Conservation (phyloP, 805 yeast species). For the Nakazawaea molendinolei region DNA sequence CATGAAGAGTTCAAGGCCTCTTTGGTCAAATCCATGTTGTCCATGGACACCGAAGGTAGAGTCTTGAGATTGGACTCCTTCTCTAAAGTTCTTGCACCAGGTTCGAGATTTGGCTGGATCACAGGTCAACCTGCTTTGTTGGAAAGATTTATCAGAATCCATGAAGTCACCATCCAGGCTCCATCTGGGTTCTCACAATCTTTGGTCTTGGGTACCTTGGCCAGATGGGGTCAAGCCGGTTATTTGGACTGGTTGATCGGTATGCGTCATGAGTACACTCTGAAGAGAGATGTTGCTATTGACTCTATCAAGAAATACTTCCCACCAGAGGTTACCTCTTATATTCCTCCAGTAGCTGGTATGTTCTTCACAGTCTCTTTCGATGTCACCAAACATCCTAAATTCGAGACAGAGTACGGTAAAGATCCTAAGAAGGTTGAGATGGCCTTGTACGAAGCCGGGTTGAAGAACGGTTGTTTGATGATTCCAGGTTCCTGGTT, state of each 20-base stretch:
- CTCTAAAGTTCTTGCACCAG: constrained; percentile 91
- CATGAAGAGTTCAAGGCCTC: constrained; percentile 64
- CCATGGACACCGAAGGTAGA: constrained; percentile 80
- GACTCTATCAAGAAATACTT: constrained; percentile 61
- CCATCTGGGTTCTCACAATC: constrained; percentile 80
- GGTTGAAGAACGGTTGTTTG: constrained; percentile 53
- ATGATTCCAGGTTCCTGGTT: constrained; percentile 87
- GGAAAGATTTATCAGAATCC: constrained; percentile 62
- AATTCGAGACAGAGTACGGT: constrained; percentile 48
- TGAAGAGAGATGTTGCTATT: constrained; percentile 81
- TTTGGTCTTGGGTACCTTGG: constrained; percentile 59
- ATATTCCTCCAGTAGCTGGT: constrained; percentile 70
- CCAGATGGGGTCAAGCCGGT: constrained; percentile 87
- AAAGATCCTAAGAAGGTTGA: constrained; percentile 62
- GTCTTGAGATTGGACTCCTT: constrained; percentile 85
- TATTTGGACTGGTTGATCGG: constrained; percentile 87
- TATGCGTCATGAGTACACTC: constrained; percentile 73
- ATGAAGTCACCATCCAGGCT: constrained; percentile 76
- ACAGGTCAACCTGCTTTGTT: constrained; percentile 61
- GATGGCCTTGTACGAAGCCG: constrained; percentile 52
- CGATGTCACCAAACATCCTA: constrained; percentile 78
- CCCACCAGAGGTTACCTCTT: constrained; percentile 36
- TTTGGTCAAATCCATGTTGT: constrained; percentile 69
- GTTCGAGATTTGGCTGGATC: constrained; percentile 84
- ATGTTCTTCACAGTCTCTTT: constrained; percentile 75